phyloP scores from a whole-genome alignment of 2,329 filamentous ascomycete genomes.

The Hortaea werneckii region DNA sequence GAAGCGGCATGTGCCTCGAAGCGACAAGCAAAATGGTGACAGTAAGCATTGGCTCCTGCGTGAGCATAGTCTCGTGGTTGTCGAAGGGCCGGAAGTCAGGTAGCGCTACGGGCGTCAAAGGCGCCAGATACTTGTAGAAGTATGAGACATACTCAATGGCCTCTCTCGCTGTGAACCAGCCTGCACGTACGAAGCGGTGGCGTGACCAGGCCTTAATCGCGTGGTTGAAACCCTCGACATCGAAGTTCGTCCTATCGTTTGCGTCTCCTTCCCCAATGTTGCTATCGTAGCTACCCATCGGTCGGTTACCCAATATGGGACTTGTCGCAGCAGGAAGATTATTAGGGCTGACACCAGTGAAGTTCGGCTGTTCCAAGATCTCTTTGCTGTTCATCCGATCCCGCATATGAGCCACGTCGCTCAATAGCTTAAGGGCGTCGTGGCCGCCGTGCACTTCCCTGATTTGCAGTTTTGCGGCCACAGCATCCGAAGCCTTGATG shows the following conservation, averaged over 20 bases:
- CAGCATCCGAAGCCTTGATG: slow-evolving; percentile 48
- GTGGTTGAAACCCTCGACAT: slow-evolving; percentile 37
- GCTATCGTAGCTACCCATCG: slow-evolving; percentile 10
- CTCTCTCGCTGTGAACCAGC: slow-evolving; percentile 91
- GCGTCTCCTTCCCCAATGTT: slow-evolving; percentile 12
- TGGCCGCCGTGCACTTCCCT: slow-evolving; percentile 78
- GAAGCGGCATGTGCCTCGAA: slow-evolving; percentile 72
- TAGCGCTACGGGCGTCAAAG: slow-evolving; percentile 85
- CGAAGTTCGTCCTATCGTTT: slow-evolving; percentile 22
- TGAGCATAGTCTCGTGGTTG: slow-evolving; percentile 68
- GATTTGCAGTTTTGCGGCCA: slow-evolving; percentile 49
- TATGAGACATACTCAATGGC: slow-evolving; percentile 92
- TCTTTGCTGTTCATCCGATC: slow-evolving; percentile 28
- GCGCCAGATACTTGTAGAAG: slow-evolving; percentile 85
- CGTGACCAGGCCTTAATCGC: slow-evolving; percentile 81
- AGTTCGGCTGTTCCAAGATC: slow-evolving; percentile 12
- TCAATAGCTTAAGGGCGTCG: slow-evolving; percentile 82
- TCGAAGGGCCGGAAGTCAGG: slow-evolving; percentile 79
- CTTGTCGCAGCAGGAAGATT: slow-evolving; percentile 14
- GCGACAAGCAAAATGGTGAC: slow-evolving; percentile 87
- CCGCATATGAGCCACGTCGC: slow-evolving; percentile 60
- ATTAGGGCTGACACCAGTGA: slow-evolving; percentile 15
- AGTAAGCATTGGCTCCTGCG: slow-evolving; percentile 84
- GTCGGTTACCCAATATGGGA: slow-evolving; percentile 13
- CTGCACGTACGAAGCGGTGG: slow-evolving; percentile 89